Conservation (phyloP, 1,284 basidiomycete genomes). For the Tremellales sp. region DNA sequence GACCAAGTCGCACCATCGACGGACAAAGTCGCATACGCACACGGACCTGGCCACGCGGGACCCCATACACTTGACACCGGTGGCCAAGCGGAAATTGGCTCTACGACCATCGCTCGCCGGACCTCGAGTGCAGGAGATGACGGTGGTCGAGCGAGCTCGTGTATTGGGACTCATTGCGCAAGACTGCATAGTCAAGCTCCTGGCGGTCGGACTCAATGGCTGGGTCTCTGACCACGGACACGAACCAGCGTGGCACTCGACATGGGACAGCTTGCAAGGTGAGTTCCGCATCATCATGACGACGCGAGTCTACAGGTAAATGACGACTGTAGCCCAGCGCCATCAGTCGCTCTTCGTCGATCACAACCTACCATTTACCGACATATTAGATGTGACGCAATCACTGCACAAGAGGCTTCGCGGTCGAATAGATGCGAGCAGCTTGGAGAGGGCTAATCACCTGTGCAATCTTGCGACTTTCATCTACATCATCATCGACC, state of each 20-base stretch:
- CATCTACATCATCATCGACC: constrained; percentile 23
- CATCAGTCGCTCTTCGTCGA: constrained; percentile 20
- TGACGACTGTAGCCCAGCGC: constrained; percentile 14
- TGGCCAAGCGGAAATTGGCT: neutral
- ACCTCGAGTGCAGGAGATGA: constrained; percentile 16
- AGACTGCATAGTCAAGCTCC: constrained; percentile 25
- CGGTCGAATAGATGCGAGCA: constrained; percentile 5
- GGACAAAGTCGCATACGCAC: too few species aligned
- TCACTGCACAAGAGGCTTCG: constrained; percentile 12
- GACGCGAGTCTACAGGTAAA: neutral
- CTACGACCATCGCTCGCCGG: constrained; percentile 20
- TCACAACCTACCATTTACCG: constrained; percentile 19
- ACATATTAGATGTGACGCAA: constrained; percentile 9
- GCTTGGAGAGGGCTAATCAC: constrained; percentile 9
- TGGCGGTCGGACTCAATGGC: constrained; percentile 9
- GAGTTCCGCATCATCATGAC: too few species aligned
- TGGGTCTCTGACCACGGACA: neutral
- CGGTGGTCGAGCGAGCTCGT: constrained; percentile 17
- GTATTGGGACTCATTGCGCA: constrained; percentile 23
- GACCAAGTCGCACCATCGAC: too few species aligned
- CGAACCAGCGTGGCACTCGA: constrained; percentile 5
- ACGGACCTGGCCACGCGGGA: too few species aligned
- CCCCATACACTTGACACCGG: constrained; percentile 5
- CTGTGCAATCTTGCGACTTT: constrained; percentile 31
- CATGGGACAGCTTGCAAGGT: constrained; percentile 24